Percentiles rank a stretch among this genome's conserved stretches.
Conservation (phyloP, 2,329 filamentous ascomycete genomes). For the Scedosporium dehoogii region DNA sequence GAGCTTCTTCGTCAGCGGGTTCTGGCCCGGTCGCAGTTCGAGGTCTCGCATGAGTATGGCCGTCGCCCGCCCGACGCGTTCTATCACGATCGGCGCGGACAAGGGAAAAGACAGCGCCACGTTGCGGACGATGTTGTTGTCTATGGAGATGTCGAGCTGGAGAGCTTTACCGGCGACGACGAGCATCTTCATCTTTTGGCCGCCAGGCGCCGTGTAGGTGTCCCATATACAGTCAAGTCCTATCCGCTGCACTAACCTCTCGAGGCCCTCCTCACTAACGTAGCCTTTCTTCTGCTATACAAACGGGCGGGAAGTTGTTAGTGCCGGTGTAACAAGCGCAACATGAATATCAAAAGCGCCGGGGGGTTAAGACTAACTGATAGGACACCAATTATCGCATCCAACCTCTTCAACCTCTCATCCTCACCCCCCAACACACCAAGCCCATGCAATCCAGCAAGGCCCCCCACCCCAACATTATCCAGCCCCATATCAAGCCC, state of each 20-base stretch:
- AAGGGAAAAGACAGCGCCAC: constrained; percentile 56
- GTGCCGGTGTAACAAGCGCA: not conserved
- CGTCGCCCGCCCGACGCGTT: constrained; percentile 51
- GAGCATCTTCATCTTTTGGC: constrained; percentile 42
- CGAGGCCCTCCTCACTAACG: constrained; percentile 66
- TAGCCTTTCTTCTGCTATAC: constrained; percentile 42
- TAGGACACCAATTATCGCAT: constrained; percentile 38
- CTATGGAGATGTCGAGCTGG: constrained; percentile 50
- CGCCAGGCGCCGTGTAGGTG: constrained; percentile 33
- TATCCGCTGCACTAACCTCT: constrained; percentile 56
- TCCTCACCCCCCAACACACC: constrained; percentile 39
- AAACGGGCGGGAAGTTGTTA: not conserved
- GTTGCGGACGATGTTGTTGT: constrained; percentile 50
- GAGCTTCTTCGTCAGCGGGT: constrained; percentile 59
- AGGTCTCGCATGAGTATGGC: constrained; percentile 58
- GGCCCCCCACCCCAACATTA: constrained; percentile 35
- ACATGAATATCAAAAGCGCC: not conserved
- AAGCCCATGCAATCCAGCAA: constrained; percentile 15
- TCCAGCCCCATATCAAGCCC: constrained; percentile 40
- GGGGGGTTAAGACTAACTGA: constrained; percentile 26
- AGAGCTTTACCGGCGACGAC: constrained; percentile 54
- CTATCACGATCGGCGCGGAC: constrained; percentile 45
- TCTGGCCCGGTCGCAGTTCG: constrained; percentile 46
- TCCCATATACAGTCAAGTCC: constrained; percentile 59
- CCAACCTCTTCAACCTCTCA: constrained; percentile 44